Evolutionary conservation across 768 basidiomycete species (phyloP), one percentile per base, ranked within the genome.

Genomic region (Mycena capillaripes): DNA sequence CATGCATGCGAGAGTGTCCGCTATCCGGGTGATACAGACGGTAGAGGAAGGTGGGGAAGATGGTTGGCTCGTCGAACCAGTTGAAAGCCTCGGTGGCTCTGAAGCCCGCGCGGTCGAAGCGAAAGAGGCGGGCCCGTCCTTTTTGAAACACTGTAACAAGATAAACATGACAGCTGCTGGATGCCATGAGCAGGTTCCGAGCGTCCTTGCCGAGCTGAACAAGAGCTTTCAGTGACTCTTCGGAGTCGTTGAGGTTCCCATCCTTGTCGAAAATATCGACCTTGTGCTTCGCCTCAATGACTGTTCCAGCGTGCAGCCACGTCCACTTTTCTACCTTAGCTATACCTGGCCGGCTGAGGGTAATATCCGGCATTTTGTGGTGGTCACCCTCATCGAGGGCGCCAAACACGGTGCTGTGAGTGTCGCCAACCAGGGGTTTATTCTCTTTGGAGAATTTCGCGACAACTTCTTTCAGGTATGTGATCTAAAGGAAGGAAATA

Each of bases 21-120:
- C 27, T 19, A 6, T 23, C 0, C 1, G 66, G 66, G 44, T 73
- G 52, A 53, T 73, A 73, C 3, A 73, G 64, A 5, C 72, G 64
- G n/a, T n/a, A 66, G 30, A 73, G 29, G 64, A 73, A 73, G 21
- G 63, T 69, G 14, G 72, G 63, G 7, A 73, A 34, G 48, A 66
- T 27, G 0, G 1, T 27, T 6, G 42, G 11, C 2, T 60, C 40
- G 4, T 27, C 16, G 3, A 46, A 5, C 63, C 63, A 73, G 34
- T 62, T 19, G 53, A 73, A 73, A 4, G 63, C 58, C 8, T 3
- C 17, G 30, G 48, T 70, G 52, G 36, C 72, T 38, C 34, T 21
- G 63, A 69, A 73, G 10, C 68, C 59, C 2, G 59, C 21, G 14
- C 36, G 72, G 23, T 73, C 72, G 44, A 73, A 73, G 34, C 72